Evolutionary conservation across 2,329 filamentous ascomycete species (phyloP).

Genomic region (Diaporthe sp.): DNA sequence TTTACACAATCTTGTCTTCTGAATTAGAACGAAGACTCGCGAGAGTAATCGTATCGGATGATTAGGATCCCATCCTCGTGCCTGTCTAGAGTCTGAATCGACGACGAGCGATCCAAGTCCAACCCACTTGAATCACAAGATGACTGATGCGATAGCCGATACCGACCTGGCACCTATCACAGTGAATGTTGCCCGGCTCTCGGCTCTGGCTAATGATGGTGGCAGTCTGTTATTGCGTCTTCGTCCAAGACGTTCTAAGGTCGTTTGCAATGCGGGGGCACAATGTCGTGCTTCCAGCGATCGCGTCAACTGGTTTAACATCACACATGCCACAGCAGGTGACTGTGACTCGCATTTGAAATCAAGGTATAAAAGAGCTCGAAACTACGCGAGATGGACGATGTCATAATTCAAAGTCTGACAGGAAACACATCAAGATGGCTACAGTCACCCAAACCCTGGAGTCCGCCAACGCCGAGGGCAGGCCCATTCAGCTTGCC

Average conservation of each 20-base stretch:
- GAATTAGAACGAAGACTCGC: background rate
- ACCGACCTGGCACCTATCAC: background rate
- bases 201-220: background rate
- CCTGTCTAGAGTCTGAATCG: too few relatives aligned
- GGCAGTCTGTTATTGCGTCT: background rate
- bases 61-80: background rate
- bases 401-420: background rate
- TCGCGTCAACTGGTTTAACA: background rate
- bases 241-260: constrained; percentile 20
- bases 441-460: constrained; percentile 16
- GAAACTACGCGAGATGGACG: background rate
- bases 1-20: rapidly evolving
- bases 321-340: background rate
- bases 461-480: constrained; percentile 7
- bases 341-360: background rate
- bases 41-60: background rate
- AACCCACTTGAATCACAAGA: background rate
- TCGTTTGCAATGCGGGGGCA: constrained; percentile 25
- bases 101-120: background rate
- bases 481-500: constrained; percentile 14
- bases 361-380: background rate
- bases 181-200: background rate
- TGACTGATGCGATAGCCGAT: background rate
- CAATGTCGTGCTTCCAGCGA: constrained; percentile 7
- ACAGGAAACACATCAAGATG: background rate